A percentile compares a stretch with the other conserved stretches of the same genome.
These are phyloP conservation scores for Phlebiopsis flavidoalba DNA, from an alignment of 768 basidiomycete genomes.

Conservation along the genomic window DNA sequence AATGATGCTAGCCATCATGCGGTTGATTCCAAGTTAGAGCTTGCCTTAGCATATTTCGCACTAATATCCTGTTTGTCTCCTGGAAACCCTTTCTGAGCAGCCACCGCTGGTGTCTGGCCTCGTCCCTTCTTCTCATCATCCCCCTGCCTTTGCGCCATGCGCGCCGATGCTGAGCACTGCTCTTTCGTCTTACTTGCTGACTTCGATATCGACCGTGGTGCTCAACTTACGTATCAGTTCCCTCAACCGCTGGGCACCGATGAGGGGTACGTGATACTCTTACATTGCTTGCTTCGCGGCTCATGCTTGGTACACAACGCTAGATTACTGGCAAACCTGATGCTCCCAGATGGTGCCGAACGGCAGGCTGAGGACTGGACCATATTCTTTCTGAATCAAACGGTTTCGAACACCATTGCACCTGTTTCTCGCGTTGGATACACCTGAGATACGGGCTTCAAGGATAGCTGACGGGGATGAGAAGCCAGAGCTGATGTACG, in stretches of 20 bases:
- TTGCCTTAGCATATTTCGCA: conserved; percentile 8
- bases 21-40: conserved; percentile 6
- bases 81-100: neutral
- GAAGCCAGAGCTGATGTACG: conserved; percentile 66
- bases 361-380: conserved; percentile 96
- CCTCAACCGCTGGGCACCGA: conserved; percentile 92
- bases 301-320: neutral
- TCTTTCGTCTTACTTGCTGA: conserved; percentile 97
- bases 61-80: conserved; percentile 4
- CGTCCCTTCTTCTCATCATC: neutral
- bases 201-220: conserved; percentile 95
- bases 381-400: conserved; percentile 96
- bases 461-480: conserved; percentile 17
- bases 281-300: neutral
- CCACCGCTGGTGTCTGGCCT: neutral
- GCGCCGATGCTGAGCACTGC: conserved; percentile 59
- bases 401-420: conserved; percentile 79
- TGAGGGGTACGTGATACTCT: conserved; percentile 64
- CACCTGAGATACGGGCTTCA: conserved; percentile 15
- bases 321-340: conserved; percentile 91
- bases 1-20: conserved; percentile 10
- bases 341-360: conserved; percentile 98
- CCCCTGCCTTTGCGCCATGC: conserved; percentile 32
- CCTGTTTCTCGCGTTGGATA: conserved; percentile 69
- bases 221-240: conserved; percentile 92